A percentile compares a stretch with the other conserved stretches of the same genome.
These are phyloP conservation scores for Cercospora zeae-maydis DNA, from an alignment of 2,329 filamentous ascomycete species.

Conservation along the genomic window DNA sequence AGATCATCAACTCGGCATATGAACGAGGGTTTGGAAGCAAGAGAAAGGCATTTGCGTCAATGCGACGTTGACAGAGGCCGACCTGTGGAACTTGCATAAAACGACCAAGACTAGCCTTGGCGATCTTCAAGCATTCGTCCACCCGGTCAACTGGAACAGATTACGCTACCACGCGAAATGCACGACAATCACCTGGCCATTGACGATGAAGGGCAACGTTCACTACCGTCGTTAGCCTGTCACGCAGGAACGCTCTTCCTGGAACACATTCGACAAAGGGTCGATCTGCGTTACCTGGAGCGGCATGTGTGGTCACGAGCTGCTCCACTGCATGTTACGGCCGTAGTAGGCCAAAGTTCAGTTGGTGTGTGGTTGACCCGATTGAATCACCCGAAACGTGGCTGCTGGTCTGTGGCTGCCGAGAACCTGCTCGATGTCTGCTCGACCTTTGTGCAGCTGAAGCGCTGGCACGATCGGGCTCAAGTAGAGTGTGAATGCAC, in stretches of 20 bases:
- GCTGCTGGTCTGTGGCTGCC: neutral
- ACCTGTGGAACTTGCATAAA: neutral
- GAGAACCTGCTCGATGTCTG: neutral
- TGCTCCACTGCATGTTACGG: neutral
- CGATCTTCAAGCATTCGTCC: neutral
- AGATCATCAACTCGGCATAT: neutral
- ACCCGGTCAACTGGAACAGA: neutral
- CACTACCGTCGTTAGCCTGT: neutral
- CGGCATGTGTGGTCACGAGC: slow-evolving; percentile 6
- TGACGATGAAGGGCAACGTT: neutral
- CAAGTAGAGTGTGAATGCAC: neutral
- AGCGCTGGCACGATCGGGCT: neutral
- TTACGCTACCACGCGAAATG: too few species aligned
- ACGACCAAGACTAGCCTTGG: neutral
- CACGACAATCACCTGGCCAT: neutral
- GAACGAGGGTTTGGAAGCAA: neutral
- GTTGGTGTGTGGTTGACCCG: neutral
- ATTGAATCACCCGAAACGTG: neutral
- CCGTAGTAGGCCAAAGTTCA: neutral
- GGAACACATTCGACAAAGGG: neutral
- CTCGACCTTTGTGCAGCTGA: neutral
- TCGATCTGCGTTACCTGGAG: neutral
- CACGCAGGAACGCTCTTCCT: neutral
- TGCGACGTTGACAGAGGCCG: neutral
- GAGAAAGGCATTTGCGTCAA: neutral